These are phyloP conservation scores for Corymbia calophylla DNA, from an alignment of 441 rosid genomes.

Conservation along the genomic window DNA sequence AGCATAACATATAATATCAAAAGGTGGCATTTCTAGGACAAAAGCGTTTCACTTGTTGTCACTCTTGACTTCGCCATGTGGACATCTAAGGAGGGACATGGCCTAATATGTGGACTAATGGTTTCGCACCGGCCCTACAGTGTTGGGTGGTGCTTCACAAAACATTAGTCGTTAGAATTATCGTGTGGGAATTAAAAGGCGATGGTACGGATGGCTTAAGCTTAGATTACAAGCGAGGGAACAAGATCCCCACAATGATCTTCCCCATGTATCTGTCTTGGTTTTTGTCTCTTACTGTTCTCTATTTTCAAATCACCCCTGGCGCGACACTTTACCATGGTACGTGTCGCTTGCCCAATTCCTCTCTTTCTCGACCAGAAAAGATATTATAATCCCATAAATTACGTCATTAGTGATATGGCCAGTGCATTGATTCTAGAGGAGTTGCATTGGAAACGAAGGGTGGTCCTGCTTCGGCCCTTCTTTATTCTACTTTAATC, in stretches of 20 bases:
- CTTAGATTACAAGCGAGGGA: constrained; percentile 34
- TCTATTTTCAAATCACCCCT: constrained; percentile 2
- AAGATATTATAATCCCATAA: not conserved
- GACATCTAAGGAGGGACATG: constrained; percentile 18
- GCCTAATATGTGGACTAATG: constrained; percentile 23
- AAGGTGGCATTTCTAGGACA: not conserved
- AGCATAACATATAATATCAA: not conserved
- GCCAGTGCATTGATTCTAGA: constrained; percentile 18
- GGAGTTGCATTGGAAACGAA: constrained; percentile 9
- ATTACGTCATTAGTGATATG: not conserved
- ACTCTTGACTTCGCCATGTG: constrained; percentile 3
- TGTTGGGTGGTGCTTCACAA: constrained; percentile 22
- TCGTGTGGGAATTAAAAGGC: constrained; percentile 13
- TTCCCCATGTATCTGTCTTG: constrained; percentile 50
- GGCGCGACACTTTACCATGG: constrained; percentile 25
- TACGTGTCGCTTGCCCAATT: constrained; percentile 25
- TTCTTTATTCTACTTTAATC: not conserved
- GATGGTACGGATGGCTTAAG: constrained; percentile 25
- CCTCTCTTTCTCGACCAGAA: not conserved
- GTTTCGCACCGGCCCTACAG: constrained; percentile 38
- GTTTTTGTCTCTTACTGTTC: constrained; percentile 41
- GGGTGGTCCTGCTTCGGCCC: constrained; percentile 23
- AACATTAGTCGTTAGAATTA: constrained; percentile 12
- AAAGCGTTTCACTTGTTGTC: not conserved
- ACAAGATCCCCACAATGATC: constrained; percentile 38